phyloP scores from a whole-genome alignment of 805 yeast genomes.

The Starmerella scarabaei region DNA sequence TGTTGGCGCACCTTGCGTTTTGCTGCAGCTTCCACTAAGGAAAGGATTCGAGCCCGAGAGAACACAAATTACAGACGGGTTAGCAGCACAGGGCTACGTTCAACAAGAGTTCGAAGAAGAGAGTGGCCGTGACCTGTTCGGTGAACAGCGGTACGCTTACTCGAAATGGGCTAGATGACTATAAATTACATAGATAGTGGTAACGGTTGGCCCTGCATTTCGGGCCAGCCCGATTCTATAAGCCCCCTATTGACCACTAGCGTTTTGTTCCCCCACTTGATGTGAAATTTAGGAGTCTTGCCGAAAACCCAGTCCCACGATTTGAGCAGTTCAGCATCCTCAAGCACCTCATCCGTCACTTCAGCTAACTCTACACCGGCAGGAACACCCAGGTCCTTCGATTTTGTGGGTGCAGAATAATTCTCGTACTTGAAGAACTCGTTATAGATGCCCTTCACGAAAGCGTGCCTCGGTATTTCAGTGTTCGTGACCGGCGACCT shows the following conservation, averaged over 20 bases:
- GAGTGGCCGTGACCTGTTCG: slow-evolving; percentile 46
- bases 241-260: slow-evolving; percentile 42
- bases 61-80: slow-evolving; percentile 41
- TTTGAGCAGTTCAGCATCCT: slow-evolving; percentile 30
- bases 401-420: not conserved
- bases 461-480: slow-evolving; percentile 33
- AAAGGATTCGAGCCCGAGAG: slow-evolving; percentile 54
- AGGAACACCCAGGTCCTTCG: slow-evolving; percentile 1
- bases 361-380: slow-evolving; percentile 5
- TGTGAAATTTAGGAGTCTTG: slow-evolving; percentile 55
- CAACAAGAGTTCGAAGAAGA: slow-evolving; percentile 35
- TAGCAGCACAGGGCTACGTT: slow-evolving; percentile 29
- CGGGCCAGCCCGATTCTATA: slow-evolving; percentile 10
- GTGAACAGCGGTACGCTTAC: slow-evolving; percentile 14
- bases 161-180: slow-evolving; percentile 1
- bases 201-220: slow-evolving; percentile 4
- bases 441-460: slow-evolving; percentile 34
- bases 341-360: slow-evolving; percentile 24
- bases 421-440: slow-evolving; percentile 27
- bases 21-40: slow-evolving; percentile 69
- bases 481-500: slow-evolving; percentile 67
- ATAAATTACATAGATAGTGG: slow-evolving; percentile 1
- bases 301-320: slow-evolving; percentile 69
- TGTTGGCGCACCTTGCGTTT: slow-evolving; percentile 35
- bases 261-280: slow-evolving; percentile 33